These are phyloP conservation scores for Flaveria trinervia DNA, from an alignment of 129 eudicot species.

Conservation along the genomic window DNA sequence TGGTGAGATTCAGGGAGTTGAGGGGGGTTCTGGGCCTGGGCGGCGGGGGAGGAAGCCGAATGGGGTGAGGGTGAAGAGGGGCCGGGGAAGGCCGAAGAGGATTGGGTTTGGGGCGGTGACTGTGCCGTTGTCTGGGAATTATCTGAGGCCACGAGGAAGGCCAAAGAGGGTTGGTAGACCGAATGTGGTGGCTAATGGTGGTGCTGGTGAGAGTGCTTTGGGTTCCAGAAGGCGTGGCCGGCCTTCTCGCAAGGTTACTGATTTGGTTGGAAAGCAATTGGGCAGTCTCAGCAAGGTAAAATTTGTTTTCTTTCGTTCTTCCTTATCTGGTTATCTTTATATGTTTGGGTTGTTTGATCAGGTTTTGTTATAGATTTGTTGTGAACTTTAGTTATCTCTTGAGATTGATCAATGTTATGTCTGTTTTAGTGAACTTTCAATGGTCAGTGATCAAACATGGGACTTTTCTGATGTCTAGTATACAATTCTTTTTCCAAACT, in stretches of 20 bases:
- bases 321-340: background rate
- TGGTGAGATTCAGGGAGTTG: conserved; percentile 1
- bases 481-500: too few species aligned
- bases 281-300: conserved; percentile 81
- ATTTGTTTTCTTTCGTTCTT: background rate
- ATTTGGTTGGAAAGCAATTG: conserved; percentile 51
- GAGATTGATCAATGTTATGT: too few species aligned
- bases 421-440: too few species aligned
- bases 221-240: conserved; percentile 57
- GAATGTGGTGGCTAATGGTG: conserved; percentile 44
- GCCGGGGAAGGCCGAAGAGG: conserved; percentile 47
- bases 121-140: conserved; percentile 55
- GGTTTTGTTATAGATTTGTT: background rate
- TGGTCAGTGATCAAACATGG: too few species aligned
- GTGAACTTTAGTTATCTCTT: background rate
- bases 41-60: conserved; percentile 38
- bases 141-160: conserved; percentile 58
- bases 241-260: conserved; percentile 48
- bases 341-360: background rate
- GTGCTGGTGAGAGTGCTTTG: conserved; percentile 27
- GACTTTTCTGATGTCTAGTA: too few species aligned
- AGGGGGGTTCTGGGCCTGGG: conserved; percentile 46
- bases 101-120: conserved; percentile 34
- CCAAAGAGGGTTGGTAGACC: conserved; percentile 53
- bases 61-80: conserved; percentile 37